Base-by-base conservation (phyloP, 164 flowering plant genomes). In the Berberis vulgaris region DNA sequence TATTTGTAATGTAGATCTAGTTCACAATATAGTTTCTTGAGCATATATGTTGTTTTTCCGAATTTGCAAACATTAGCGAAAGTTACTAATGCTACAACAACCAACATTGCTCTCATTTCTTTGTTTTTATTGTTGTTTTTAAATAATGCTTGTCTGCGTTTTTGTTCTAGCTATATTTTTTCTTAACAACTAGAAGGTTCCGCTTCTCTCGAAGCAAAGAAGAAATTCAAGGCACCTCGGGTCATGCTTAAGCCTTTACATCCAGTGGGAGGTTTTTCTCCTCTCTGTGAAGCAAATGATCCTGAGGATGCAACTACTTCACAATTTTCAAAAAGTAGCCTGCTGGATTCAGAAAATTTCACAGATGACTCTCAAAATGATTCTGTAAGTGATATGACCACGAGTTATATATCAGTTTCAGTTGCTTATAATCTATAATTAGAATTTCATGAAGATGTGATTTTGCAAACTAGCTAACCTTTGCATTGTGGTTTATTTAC, bases 151-250 rank as follows among this genome's bases (percentile, higher is more conserved):
- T 41, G 6, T 4, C 52, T 59, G 26, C 26, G 26, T 26, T 26
- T 26, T 26, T 26, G 26, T 26, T 26, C 26, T 26, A 26, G n/a
- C 54, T 11, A 7, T 44, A 26, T 43, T 47, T 61, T 58, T 42
- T 60, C 68, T 64, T 76, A 71, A 81, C 81, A 38, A 6, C 5
- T 40, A 55, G 26, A 77, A 92, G 98, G 98, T 67, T 76, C 83
- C 78, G 90, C 96, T 64, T 90, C 98, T 65, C 77, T 83, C 70
- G 94, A 88, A 71, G 94, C 97, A 64, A 93, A 88, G 73, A 82
- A 81, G 77, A 81, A 81, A 43, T 88, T 88, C 70, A 83, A 65
- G 75, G 90, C 82, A 42, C 96, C 98, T 57, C 78, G 90, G 41
- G 61, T 52, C 41, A 73, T 82, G 43, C 72, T 84, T 3, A 76